Base-by-base conservation (phyloP, 2,329 filamentous ascomycete genomes). In the Colletotrichum sp. region DNA sequence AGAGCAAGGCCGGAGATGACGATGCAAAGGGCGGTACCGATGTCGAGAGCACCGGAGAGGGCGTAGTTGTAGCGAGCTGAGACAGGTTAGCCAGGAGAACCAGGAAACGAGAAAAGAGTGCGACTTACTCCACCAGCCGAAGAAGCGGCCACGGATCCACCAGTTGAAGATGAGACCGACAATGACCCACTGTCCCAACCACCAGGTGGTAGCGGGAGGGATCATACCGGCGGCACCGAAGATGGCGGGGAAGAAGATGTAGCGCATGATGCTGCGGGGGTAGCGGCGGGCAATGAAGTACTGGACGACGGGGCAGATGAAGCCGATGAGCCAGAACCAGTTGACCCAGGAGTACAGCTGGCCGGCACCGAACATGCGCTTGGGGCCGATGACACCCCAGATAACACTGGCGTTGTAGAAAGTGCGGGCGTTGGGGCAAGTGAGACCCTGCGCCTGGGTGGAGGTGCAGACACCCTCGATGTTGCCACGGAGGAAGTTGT, bases 361-460 rank as follows among this genome's bases (percentile, higher is more conserved):
- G 28, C 83, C 83, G n/a, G 78, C 78, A 16, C 83, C 83, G 69
- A 84, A 84, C 43, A 85, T 82, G 65, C 79, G 79, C 48, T 72
- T 78, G 3, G 84, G 84, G 1, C 84, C 92, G 71, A 93, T 91
- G 21, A 91, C 86, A 73, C 92, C 92, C 91, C 91, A 92, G 71
- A 92, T 89, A 7, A 92, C 86, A 24, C 89, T 91, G 30, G 89
- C 89, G 28, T 90, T 91, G 84, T 90, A 93, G 81, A 92, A 93
- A 0, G 91, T 90, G 28, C 87, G 87, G 18, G 89, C 89, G 43
- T 87, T 86, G 10, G 91, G 91, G 79, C 91, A 93, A 26, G 85
- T 90, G 79, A 92, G 89, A 67, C 89, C 87, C 79, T 89, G 87
- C 3, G 80, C 34, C 77, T 92, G 89, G 1, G 85, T 48, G 1